Base-by-base conservation (phyloP, 306 rosid species). In the Medicago lupulina region DNA sequence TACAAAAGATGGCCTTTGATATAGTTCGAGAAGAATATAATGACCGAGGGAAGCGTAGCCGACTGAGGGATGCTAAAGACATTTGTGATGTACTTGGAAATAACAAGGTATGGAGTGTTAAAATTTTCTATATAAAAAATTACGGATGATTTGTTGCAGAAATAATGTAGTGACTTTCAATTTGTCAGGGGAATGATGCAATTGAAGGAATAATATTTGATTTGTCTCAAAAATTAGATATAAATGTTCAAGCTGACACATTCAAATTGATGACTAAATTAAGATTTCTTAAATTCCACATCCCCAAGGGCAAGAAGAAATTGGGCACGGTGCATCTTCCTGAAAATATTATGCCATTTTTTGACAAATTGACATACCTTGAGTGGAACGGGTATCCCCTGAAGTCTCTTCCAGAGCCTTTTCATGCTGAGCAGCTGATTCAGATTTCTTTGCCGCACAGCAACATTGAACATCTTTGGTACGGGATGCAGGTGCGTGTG, bases 1-100 rank as follows among this genome's bases (percentile, higher is more conserved):
- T 87, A 31, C 73, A 84, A 15, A 8, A 74, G 40, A 50, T 79
- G 79, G 87, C 76, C 5, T 43, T 47, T 21, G 79, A 59, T 1
- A 82, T 83, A 13, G 70, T 74, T 41, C 64, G 16, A 11, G 36
- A 41, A 11, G 50, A 38, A 39, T 19, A 69, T 0, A 19, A 4
- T 23, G 10, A 75, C 15, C 75, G 43, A 8, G 75, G 60, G 25
- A 63, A 38, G 34, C 67, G 38, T 2, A 74, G 67, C 7, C 44
- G 72, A 44, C 13, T 83, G 55, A 25, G 34, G 36, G 66, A 70
- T 34, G n/a, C 6, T 51, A 58, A 67, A 7, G 80, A 69, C 9
- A 23, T 71, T 60, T 21, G 4, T 36, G 21, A 59, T n/a, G 71
- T 78, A 44, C 53, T 82, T 34, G 25, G 36, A 39, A 13, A 60